phyloP scores from a whole-genome alignment of 495 filamentous ascomycete genomes.

The Glarea lozoyensis region DNA sequence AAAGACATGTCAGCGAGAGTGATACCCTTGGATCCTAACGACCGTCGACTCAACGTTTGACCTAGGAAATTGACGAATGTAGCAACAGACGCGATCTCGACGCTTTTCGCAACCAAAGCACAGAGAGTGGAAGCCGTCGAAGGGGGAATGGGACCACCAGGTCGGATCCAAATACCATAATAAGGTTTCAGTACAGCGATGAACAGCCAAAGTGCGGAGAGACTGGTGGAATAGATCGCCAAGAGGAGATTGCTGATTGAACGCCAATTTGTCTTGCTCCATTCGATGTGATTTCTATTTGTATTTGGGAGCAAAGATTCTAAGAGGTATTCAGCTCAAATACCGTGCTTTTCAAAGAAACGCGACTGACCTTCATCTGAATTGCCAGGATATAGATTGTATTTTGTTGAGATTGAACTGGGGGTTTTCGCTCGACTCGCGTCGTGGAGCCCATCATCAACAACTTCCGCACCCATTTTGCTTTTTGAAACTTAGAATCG shows the following conservation, averaged over 20 bases:
- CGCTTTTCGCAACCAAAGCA: conserved; percentile 56
- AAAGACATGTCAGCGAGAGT: conserved; percentile 64
- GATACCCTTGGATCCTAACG: conserved; percentile 47
- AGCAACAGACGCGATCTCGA: conserved; percentile 65
- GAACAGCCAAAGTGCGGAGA: conserved; percentile 53
- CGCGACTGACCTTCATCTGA: too few species aligned
- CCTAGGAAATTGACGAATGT: conserved; percentile 63
- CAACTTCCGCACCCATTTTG: too few species aligned
- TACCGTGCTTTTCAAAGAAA: too few species aligned
- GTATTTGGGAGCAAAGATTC: too few species aligned
- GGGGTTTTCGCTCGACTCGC: too few species aligned
- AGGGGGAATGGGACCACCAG: conserved; percentile 31
- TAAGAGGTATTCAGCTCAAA: too few species aligned
- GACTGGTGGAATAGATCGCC: conserved; percentile 54
- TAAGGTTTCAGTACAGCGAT: conserved; percentile 47
- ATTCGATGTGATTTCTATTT: too few species aligned
- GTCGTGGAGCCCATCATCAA: too few species aligned
- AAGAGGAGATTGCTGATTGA: conserved; percentile 45
- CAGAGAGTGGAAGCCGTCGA: conserved; percentile 51
- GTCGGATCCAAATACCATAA: conserved; percentile 43
- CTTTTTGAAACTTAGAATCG: too few species aligned
- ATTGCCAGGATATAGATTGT: too few species aligned
- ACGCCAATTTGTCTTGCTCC: conserved; percentile 36
- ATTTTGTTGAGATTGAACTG: too few species aligned
- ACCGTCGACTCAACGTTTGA: conserved; percentile 55